Evolutionary conservation across 129 eudicot genomes (phyloP), one percentile per base, ranked within the genome.

Genomic region (Erigeron canadensis): DNA sequence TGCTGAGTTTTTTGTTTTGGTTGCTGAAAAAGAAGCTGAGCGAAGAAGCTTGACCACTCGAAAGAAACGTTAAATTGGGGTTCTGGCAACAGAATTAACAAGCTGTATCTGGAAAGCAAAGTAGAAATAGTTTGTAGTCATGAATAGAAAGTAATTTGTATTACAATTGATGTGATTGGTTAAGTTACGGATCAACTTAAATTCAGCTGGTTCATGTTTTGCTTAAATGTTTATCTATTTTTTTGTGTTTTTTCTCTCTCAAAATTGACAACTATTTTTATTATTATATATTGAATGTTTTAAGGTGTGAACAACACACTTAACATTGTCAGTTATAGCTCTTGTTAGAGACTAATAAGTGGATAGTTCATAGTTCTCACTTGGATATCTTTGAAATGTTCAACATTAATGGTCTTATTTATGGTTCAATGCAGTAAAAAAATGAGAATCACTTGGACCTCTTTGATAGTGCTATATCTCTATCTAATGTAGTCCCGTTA

Each of bases 11-110:
- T 79, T 72, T 80, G 99, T 94, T 67, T 60, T 71, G 75, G 94
- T 90, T 80, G 97, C 91, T 54, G 99, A 94, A 77, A 81, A 82
- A 65, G 99, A 94, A 79, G 94, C 84, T 23, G 91, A 87, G 42
- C 83, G 94, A 9, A 75, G 98, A 74, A 83, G 89, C 59, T 65
- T 16, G 62, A 45, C 72, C 13, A 56, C 74, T 7, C 73, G 74
- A 76, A 91, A 68, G 83, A 80, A 76, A 41, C 73, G 83, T 50
- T 83, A 64, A 75, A 65, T 44, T 44, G 3, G 42, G 51, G 65
- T 50, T 61, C 59, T 59, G 60, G 43, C 8, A 16, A 56, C 23
- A 19, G 28, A 22, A n/a, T 65, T 22, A 8, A 34, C 17, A 39
- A 34, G 22, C 59, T 69, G 57, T 61, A 69, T 43, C 38, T 69